Conservation (phyloP, 2,329 filamentous ascomycete species). For the Aspergillus eucalypticola region DNA sequence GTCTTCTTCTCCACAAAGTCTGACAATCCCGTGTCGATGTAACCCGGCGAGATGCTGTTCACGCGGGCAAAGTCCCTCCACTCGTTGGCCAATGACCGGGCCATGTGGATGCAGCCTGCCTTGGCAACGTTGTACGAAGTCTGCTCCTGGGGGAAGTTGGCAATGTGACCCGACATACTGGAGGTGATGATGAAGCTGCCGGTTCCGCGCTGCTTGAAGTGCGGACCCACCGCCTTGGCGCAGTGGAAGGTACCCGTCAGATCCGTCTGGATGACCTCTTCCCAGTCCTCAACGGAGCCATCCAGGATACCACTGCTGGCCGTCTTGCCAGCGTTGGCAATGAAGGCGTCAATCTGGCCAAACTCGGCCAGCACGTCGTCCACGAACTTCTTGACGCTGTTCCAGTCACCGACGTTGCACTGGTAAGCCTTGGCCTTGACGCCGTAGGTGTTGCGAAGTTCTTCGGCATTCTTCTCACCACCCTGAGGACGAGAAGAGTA, state of each 20-base stretch:
- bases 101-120: conserved; percentile 66
- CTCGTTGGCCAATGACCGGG: conserved; percentile 65
- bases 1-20: conserved; percentile 63
- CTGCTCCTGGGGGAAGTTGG: conserved; percentile 64
- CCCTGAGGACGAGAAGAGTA: conserved; percentile 63
- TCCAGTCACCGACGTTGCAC: conserved; percentile 60
- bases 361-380: conserved; percentile 67
- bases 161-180: conserved; percentile 60
- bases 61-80: conserved; percentile 70
- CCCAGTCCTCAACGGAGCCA: conserved; percentile 68
- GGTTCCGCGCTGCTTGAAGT: conserved; percentile 67
- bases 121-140: conserved; percentile 67
- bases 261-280: conserved; percentile 81
- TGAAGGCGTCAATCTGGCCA: conserved; percentile 66
- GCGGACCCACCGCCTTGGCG: conserved; percentile 80
- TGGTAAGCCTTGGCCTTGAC: conserved; percentile 70
- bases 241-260: conserved; percentile 84
- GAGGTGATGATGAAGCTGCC: conserved; percentile 68
- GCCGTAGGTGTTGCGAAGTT: conserved; percentile 60
- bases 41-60: conserved; percentile 68
- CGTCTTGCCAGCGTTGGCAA: conserved; percentile 71
- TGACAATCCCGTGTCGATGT: conserved; percentile 67
- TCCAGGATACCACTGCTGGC: conserved; percentile 69
- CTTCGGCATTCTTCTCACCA: conserved; percentile 66
- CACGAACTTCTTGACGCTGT: conserved; percentile 59